These are phyloP conservation scores for Arabidopsis lyrata DNA, from an alignment of 441 rosid species.

Conservation along the genomic window DNA sequence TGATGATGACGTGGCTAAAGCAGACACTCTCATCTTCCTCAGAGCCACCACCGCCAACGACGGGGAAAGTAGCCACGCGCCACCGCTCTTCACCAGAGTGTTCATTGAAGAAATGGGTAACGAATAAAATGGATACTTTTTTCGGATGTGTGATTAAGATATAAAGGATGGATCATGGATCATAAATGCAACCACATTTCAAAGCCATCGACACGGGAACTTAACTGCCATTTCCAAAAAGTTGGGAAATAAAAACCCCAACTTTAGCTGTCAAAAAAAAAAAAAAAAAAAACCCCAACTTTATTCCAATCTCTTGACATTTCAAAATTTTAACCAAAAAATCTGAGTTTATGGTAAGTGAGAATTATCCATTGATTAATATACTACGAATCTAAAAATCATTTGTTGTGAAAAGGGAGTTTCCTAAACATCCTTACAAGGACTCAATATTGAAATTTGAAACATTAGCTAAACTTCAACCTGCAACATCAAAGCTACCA, in stretches of 20 bases:
- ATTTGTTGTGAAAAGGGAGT: background rate
- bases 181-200: conserved; percentile 36
- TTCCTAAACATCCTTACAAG: background rate
- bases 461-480: background rate
- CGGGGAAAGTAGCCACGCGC: conserved; percentile 31
- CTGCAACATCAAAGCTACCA: background rate
- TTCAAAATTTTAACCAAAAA: background rate
- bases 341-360: background rate
- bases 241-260: conserved; percentile 8
- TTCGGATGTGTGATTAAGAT: conserved; percentile 10
- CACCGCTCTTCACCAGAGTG: conserved; percentile 32
- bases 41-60: conserved; percentile 29
- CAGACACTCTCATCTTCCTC: conserved; percentile 41
- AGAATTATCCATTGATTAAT: background rate
- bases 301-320: conserved; percentile 10
- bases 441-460: too few species aligned
- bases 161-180: conserved; percentile 37
- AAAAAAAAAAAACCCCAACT: conserved; percentile 23
- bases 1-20: conserved; percentile 54
- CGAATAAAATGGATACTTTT: conserved; percentile 4
- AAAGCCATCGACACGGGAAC: conserved; percentile 34
- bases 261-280: too few species aligned
- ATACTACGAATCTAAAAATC: background rate
- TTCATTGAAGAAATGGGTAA: conserved; percentile 29
- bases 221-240: conserved; percentile 22